phyloP scores from a whole-genome alignment of 2,329 filamentous ascomycete genomes.

The Cladosporium sp. region DNA sequence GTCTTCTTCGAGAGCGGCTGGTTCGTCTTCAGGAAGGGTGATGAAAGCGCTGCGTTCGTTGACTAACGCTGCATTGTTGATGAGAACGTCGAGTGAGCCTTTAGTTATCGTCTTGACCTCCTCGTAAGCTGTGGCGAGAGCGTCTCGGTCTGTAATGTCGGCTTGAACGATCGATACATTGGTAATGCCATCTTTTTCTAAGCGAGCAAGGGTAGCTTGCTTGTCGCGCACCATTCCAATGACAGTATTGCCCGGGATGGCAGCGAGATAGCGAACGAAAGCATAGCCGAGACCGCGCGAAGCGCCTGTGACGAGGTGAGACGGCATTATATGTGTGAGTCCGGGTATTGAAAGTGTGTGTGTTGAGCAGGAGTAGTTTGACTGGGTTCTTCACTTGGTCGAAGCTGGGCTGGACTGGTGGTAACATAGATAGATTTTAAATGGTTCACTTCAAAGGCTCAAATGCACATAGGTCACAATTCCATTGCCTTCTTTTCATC shows the following conservation, averaged over 20 bases:
- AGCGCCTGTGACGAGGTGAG: constrained; percentile 32
- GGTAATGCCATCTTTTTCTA: constrained; percentile 19
- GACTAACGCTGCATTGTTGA: constrained; percentile 31
- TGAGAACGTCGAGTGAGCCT: constrained; percentile 27
- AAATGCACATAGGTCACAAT: no score
- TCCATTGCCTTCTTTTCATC: no score
- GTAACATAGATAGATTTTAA: no score
- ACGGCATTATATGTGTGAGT: constrained; percentile 31
- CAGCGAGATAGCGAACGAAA: constrained; percentile 30
- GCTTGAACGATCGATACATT: constrained; percentile 48
- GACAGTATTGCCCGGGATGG: constrained; percentile 28
- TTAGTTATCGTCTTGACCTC: constrained; percentile 23
- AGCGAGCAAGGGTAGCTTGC: constrained; percentile 16
- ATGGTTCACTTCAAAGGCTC: no score
- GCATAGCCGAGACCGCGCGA: constrained; percentile 33
- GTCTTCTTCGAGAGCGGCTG: constrained; percentile 18
- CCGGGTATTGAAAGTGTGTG: no score
- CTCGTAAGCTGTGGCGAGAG: constrained; percentile 33
- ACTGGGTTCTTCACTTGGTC: no score
- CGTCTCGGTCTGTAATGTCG: constrained; percentile 40
- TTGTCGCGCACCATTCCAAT: constrained; percentile 35
- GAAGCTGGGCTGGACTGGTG: no score
- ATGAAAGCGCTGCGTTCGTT: constrained; percentile 13
- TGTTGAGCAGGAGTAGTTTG: no score
- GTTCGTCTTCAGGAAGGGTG: constrained; percentile 18